phyloP scores from a whole-genome alignment of 129 eudicot genomes.

The Erigeron canadensis region DNA sequence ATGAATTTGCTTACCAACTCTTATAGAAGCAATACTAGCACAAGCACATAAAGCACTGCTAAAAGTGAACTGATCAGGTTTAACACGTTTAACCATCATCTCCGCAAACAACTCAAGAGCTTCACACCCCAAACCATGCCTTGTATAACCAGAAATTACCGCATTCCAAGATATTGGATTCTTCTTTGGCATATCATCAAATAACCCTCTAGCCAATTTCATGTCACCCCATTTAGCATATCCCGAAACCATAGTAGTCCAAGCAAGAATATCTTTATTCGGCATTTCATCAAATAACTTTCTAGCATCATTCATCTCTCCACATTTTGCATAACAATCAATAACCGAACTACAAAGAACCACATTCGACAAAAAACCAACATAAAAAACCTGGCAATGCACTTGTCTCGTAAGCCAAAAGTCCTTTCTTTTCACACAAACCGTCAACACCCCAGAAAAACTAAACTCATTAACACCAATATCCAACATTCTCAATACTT shows the following conservation, averaged over 20 bases:
- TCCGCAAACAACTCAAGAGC: slow-evolving; percentile 54
- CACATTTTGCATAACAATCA: slow-evolving; percentile 70
- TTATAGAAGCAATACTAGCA: slow-evolving; percentile 48
- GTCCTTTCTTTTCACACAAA: slow-evolving; percentile 52
- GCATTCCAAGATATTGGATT: slow-evolving; percentile 75
- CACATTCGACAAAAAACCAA: slow-evolving; percentile 51
- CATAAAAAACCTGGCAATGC: slow-evolving; percentile 53
- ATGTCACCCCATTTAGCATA: slow-evolving; percentile 59
- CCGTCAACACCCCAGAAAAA: slow-evolving; percentile 61
- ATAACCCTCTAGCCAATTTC: slow-evolving; percentile 49
- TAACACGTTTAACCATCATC: slow-evolving; percentile 43
- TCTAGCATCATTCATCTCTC: slow-evolving; percentile 54
- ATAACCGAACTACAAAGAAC: slow-evolving; percentile 64
- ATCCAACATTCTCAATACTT: slow-evolving; percentile 42
- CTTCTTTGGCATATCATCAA: slow-evolving; percentile 55
- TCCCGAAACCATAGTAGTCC: slow-evolving; percentile 75
- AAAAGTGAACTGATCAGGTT: slow-evolving; percentile 73
- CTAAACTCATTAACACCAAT: slow-evolving; percentile 58
- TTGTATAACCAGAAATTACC: slow-evolving; percentile 69
- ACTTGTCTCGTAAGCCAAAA: slow-evolving; percentile 49
- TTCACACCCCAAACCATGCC: slow-evolving; percentile 42
- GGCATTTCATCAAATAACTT: slow-evolving; percentile 68
- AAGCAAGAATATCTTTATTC: slow-evolving; percentile 53
- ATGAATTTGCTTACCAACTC: slow-evolving; percentile 71
- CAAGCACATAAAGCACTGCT: slow-evolving; percentile 68